Base-by-base conservation (phyloP, 805 yeast species). In the Saturnispora serradocipensis region DNA sequence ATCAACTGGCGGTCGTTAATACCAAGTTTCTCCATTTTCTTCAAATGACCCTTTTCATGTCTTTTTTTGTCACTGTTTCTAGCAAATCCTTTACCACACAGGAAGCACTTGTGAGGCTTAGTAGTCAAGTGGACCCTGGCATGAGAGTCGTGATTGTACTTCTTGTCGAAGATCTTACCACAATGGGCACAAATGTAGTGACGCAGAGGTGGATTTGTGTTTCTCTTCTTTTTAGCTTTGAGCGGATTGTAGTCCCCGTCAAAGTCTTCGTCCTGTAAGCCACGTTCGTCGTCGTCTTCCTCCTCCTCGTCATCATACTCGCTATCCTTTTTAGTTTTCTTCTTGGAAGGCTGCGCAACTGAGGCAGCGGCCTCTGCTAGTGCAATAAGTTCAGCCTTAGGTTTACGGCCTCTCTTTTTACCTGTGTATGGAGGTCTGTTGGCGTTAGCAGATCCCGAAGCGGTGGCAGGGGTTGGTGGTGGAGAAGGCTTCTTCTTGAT, bases 61-160 rank as follows among this genome's bases (percentile, higher is more conserved):
- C 58, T 42, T 35, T 50, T 53, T 48, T 52, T 43, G 49, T 56
- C 58, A n/a, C 53, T 48, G 22, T 52, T 45, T 39, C 58, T 46
- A 5, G 55, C 58, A 50, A 56, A 56, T 4, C 49, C 56, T 39
- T 54, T 56, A 27, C 47, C 47, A 40, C 58, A 56, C 30, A 48
- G 38, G 43, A 36, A 28, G 36, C 58, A 56, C 15, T 47, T 34
- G 45, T 52, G 55, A n/a, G 58, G 58, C 18, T 54, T 56, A 2
- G 47, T 35, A 5, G 49, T 45, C 22, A 52, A 47, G 48, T 56
- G 58, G 30, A 52, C 42, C n/a, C 58, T 50, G 16, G 54, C 46
- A 36, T 56, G 58, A 4, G 58, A 56, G 46, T 54, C 56, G 38
- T 54, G 55, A 22, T 56, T 54, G 16, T 55, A 56, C 42, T 56